Percentiles rank a stretch among this genome's conserved stretches.
These are phyloP conservation scores for Cytospora schulzeri DNA, from an alignment of 2,329 filamentous ascomycete species.

Conservation along the genomic window DNA sequence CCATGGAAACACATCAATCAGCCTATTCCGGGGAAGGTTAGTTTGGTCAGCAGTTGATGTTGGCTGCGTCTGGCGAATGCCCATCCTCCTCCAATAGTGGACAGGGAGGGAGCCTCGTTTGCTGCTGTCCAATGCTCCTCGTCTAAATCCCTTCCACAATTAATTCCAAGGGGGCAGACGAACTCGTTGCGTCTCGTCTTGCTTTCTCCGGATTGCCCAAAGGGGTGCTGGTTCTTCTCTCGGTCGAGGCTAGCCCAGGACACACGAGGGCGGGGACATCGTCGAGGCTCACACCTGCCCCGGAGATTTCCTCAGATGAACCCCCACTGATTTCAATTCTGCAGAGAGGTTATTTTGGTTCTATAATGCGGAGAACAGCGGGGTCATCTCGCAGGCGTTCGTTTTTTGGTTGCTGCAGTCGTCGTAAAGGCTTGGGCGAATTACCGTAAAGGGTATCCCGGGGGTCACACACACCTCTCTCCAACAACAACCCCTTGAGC, in stretches of 20 bases:
- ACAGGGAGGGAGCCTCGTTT: not conserved
- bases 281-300: not conserved
- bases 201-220: not conserved
- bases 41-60: not conserved
- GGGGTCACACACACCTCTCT: not conserved
- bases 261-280: not conserved
- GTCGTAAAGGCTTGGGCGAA: not conserved
- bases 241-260: not conserved
- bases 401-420: not conserved
- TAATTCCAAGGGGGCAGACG: too few species aligned
- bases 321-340: not conserved
- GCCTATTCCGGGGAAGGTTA: not conserved
- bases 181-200: not conserved
- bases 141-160: not conserved
- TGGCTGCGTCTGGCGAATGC: not conserved
- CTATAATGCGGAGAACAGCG: constrained; percentile 12
- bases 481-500: not conserved
- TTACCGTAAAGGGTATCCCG: constrained; percentile 25
- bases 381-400: not conserved
- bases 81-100: not conserved
- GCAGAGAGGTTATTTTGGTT: not conserved
- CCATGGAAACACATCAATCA: not conserved
- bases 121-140: not conserved
- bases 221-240: not conserved
- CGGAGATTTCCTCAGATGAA: not conserved